Conservation (phyloP, 1,139 yeast species). For the Saccharomyces hybrid region DNA sequence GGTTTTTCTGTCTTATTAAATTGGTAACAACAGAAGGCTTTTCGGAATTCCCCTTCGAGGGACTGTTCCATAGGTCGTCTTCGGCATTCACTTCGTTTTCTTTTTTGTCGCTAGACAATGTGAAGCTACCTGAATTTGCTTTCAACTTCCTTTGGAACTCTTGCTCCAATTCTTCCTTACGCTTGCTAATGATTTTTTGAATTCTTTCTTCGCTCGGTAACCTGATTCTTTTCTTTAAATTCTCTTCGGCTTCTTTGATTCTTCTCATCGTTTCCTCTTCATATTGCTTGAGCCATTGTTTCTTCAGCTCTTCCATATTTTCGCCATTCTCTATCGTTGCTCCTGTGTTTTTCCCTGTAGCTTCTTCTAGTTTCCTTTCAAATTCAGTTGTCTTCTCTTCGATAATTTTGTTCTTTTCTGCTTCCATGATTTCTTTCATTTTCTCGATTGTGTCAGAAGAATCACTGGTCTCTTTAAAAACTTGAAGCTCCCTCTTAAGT, state of each 20-base stretch:
- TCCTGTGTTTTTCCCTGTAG: background rate
- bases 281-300: slow-evolving; percentile 17
- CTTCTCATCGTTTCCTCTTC: slow-evolving; percentile 20
- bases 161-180: slow-evolving; percentile 20
- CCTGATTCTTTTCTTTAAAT: slow-evolving; percentile 27
- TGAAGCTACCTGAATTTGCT: slow-evolving; percentile 9
- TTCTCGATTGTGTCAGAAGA: slow-evolving; percentile 6
- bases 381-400: slow-evolving; percentile 14
- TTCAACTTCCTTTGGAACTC: slow-evolving; percentile 21
- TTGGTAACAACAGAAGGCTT: background rate
- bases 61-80: background rate
- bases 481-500: slow-evolving; percentile 12
- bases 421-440: slow-evolving; percentile 17
- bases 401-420: slow-evolving; percentile 18
- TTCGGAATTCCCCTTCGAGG: background rate
- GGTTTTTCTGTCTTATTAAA: background rate
- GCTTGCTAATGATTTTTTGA: slow-evolving; percentile 21
- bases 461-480: slow-evolving; percentile 9
- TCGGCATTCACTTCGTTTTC: background rate
- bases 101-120: background rate
- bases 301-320: slow-evolving; percentile 3
- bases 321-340: background rate
- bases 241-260: slow-evolving; percentile 29
- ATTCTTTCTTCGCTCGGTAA: slow-evolving; percentile 29
- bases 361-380: slow-evolving; percentile 9